Evolutionary conservation across 805 yeast species (phyloP), one percentile per base, ranked within the genome.

Genomic region (Candida hispaniensis): DNA sequence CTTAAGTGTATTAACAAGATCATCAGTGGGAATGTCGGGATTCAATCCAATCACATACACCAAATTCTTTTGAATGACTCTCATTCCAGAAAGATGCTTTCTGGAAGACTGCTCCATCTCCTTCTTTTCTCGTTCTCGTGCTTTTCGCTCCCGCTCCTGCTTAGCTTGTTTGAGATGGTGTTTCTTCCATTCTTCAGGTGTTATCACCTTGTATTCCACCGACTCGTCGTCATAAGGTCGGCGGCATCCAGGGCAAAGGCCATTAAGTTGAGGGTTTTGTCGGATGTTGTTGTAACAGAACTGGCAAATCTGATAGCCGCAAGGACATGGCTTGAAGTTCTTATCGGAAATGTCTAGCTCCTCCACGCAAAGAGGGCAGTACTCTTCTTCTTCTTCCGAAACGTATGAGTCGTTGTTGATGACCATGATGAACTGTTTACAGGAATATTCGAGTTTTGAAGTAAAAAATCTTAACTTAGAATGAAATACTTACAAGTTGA

Each of bases 291-390:
- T 91, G 66, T 88, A 91, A 58, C 99, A 91, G 55, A 91, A 91
- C 66, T 88, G 97, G 58, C 99, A 91, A 40, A 91, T 81, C 56
- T 93, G 96, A 52, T 91, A 91, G 12, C 99, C 99, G 63, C 99
- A 91, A 1, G 97, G 97, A 64, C 99, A 91, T n/a, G 99, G 99
- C 57, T 79, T 83, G 67, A 91, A 91, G 61, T 85, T 82, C 52
- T 80, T 83, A 59, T 91, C 98, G 11, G 94, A 79, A 30, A 88
- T 75, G 58, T 91, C 99, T 85, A 91, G 77, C 55, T 91, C 96
- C 60, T 91, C 99, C 52, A 86, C 88, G 64, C 99, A 91, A 44
- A 91, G 71, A 39, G 98, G 98, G 61, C 94, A 34, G 16, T 18
- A 24, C 19, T 26, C 30, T 15, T 34, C 38, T 17, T 34, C 38